phyloP scores from a whole-genome alignment of 306 rosid species.

The Cicer chorassanicum region DNA sequence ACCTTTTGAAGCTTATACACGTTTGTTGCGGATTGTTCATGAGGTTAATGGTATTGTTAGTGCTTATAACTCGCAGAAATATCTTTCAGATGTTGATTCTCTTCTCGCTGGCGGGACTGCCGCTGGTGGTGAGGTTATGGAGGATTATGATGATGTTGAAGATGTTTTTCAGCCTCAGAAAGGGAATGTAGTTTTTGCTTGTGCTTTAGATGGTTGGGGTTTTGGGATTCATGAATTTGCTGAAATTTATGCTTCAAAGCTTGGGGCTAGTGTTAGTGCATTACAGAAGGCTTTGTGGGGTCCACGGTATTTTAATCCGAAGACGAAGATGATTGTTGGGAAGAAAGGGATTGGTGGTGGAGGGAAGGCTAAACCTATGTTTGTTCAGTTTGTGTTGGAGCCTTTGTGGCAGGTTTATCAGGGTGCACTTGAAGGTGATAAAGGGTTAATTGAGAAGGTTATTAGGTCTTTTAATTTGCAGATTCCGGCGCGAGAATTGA shows the following conservation, averaged over 20 bases:
- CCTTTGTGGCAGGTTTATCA: conserved; percentile 34
- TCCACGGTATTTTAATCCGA: conserved; percentile 62
- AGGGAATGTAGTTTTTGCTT: conserved; percentile 83
- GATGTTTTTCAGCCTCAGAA: conserved; percentile 85
- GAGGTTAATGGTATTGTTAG: conserved; percentile 91
- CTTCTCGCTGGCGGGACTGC: conserved; percentile 52
- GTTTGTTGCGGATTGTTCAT: conserved; percentile 69
- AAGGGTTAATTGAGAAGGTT: conserved; percentile 66
- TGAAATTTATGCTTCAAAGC: conserved; percentile 67
- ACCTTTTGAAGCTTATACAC: conserved; percentile 75
- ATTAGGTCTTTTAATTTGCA: conserved; percentile 68
- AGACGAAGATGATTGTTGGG: conserved; percentile 79
- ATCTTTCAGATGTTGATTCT: conserved; percentile 76
- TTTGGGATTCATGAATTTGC: conserved; percentile 76
- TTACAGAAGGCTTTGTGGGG: conserved; percentile 82
- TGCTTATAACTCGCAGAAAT: conserved; percentile 74
- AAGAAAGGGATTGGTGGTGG: conserved; percentile 65
- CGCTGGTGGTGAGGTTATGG: not conserved
- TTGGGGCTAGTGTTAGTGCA: conserved; percentile 67
- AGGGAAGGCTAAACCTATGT: conserved; percentile 74
- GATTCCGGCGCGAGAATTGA: conserved; percentile 69
- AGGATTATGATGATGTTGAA: conserved; percentile 67
- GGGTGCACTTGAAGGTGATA: conserved; percentile 61
- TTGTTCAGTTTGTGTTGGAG: conserved; percentile 88
- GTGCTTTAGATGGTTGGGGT: conserved; percentile 95